Evolutionary conservation across 306 rosid genomes (phyloP).

Genomic region (Gastrolobium bilobum): DNA sequence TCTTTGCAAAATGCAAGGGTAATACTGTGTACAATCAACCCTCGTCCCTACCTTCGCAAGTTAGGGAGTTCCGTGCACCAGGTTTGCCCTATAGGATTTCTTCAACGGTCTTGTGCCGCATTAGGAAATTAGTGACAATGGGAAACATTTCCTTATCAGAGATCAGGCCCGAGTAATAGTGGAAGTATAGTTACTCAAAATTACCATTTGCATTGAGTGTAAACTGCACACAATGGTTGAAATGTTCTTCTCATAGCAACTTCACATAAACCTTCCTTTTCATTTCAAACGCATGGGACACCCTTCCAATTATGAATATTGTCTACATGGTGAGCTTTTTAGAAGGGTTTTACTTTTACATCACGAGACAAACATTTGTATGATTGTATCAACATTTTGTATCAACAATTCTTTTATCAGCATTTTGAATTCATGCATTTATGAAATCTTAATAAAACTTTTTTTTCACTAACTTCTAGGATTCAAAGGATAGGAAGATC

Average conservation of each 20-base stretch:
- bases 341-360: background rate
- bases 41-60: too few species aligned
- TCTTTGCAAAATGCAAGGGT: too few species aligned
- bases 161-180: background rate
- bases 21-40: too few species aligned
- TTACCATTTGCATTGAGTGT: background rate
- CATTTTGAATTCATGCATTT: constrained; percentile 16
- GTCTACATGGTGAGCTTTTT: background rate
- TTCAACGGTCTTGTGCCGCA: background rate
- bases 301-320: background rate
- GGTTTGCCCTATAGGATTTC: background rate
- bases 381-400: background rate
- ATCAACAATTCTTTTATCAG: background rate
- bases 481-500: constrained; percentile 53
- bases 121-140: constrained; percentile 1
- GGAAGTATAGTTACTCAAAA: background rate
- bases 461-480: constrained; percentile 45
- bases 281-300: background rate
- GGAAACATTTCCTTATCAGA: background rate
- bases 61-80: too few species aligned
- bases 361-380: background rate
- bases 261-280: constrained; percentile 2
- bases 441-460: constrained; percentile 11
- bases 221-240: constrained; percentile 1
- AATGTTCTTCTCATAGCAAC: constrained; percentile 14